Evolutionary conservation across 1,284 basidiomycete species (phyloP).

Genomic region (Puccinia triticina): DNA sequence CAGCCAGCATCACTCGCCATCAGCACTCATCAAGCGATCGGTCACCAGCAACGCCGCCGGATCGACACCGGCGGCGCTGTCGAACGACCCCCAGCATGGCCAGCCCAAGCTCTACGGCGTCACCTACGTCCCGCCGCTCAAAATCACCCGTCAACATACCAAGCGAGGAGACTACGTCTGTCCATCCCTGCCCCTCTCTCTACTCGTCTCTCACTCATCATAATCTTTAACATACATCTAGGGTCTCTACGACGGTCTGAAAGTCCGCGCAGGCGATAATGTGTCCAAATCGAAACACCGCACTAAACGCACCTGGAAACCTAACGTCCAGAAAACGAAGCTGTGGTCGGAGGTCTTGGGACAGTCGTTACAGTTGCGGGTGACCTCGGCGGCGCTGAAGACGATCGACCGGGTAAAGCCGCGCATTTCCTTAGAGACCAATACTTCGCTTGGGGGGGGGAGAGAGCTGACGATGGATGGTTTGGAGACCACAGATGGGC

Average conservation of each 20-base stretch:
- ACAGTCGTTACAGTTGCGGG: conserved; percentile 67
- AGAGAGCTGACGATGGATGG: no score
- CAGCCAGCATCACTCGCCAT: neutral
- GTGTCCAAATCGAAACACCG: conserved; percentile 82
- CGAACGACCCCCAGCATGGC: neutral
- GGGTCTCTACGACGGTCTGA: conserved; percentile 74
- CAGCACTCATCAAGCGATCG: neutral
- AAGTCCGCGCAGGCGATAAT: conserved; percentile 80
- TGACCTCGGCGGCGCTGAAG: conserved; percentile 73
- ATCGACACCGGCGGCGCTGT: neutral
- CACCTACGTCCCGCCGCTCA: conserved; percentile 46
- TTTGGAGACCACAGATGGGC: conserved; percentile 62
- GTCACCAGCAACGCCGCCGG: neutral
- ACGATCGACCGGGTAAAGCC: conserved; percentile 76
- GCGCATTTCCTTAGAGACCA: no score
- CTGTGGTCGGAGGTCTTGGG: conserved; percentile 71
- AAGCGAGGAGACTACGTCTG: conserved; percentile 37
- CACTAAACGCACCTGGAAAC: conserved; percentile 85
- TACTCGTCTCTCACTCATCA: neutral
- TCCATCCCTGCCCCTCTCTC: neutral
- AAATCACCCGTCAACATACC: conserved; percentile 41
- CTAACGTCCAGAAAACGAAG: conserved; percentile 78
- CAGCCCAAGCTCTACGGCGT: conserved; percentile 26
- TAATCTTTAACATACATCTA: neutral
- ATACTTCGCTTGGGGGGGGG: no score